Conservation (phyloP, 306 rosid genomes). For the Oemleria cerasiformis region DNA sequence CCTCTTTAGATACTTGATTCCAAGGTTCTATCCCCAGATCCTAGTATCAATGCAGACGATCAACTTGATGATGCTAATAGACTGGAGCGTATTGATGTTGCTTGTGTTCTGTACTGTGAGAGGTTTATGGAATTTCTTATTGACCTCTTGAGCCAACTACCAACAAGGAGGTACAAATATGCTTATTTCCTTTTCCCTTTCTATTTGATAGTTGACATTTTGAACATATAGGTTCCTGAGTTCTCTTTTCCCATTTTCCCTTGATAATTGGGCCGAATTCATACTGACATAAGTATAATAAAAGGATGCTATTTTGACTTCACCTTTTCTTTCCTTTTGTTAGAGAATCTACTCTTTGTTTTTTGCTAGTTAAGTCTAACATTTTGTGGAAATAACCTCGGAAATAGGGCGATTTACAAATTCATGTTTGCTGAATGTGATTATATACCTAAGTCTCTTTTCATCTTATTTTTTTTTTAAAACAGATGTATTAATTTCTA, state of each 20-base stretch:
- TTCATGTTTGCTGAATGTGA: background rate
- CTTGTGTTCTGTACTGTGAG: slow-evolving; percentile 92
- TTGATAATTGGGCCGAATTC: background rate
- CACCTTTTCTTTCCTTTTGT: background rate
- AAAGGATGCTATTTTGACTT: background rate
- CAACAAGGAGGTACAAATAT: slow-evolving; percentile 75
- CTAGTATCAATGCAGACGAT: slow-evolving; percentile 37
- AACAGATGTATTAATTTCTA: too few species aligned
- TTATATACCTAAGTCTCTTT: too few species aligned
- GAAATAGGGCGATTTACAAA: background rate
- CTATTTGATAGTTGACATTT: background rate
- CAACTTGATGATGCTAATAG: slow-evolving; percentile 39
- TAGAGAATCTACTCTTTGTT: background rate
- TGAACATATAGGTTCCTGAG: background rate
- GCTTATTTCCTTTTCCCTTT: background rate
- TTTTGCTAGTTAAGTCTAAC: background rate
- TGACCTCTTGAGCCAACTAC: slow-evolving; percentile 96
- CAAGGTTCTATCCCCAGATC: slow-evolving; percentile 50
- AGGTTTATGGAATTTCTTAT: slow-evolving; percentile 97
- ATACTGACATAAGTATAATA: background rate
- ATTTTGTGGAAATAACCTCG: too few species aligned
- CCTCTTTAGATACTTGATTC: slow-evolving; percentile 69
- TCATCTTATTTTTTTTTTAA: too few species aligned
- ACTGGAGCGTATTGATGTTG: slow-evolving; percentile 52
- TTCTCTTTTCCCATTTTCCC: background rate